Base-by-base conservation (phyloP, 2,329 filamentous ascomycete genomes). In the Peltaster fructicola region DNA sequence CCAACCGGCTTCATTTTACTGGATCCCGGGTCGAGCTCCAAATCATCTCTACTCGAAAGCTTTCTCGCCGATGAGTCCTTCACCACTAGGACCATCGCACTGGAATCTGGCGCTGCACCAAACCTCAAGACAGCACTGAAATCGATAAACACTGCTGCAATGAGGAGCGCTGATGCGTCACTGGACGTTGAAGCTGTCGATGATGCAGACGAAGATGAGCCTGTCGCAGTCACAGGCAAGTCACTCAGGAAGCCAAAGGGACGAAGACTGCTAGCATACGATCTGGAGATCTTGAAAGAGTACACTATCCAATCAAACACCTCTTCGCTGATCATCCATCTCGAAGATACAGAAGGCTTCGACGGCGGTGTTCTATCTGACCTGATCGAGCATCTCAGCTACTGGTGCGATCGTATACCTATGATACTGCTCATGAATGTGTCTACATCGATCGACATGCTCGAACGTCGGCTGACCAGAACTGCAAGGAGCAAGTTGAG, bases 321-420 rank as follows among this genome's bases (percentile, higher is more conserved):
- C 15, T 51, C 63, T 19, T 68, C 69, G 36, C 63, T 85, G 7
- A 63, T 80, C 25, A 57, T 90, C 23, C 69, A 74, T 0, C 70
- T 88, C 30, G 73, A 82, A 45, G 79, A 88, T 41, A 81, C 76
- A 33, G 80, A 88, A 50, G 78, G 73, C 1, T 84, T 88, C 42
- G 78, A 84, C 38, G 68, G 68, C 22, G 55, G 56, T 15, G 50
- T 88, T n/a, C 53, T 90, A 8, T 71, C 70, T 1, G 77, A 85
- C 30, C 44, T 81, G 17, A 63, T 85, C 22, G 58, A 62, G 17
- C 59, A 84, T 4, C 61, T 85, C 31, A 65, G 65, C 32, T 66
- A 63, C 19, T 88, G 79, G 76, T 63, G 68, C 6, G 67, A 77
- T 35, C 72, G 75, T 13, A 76, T 88, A 22, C 74, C 73, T 0